phyloP scores from a whole-genome alignment of 768 basidiomycete species.

The Phanerochaete sordida region DNA sequence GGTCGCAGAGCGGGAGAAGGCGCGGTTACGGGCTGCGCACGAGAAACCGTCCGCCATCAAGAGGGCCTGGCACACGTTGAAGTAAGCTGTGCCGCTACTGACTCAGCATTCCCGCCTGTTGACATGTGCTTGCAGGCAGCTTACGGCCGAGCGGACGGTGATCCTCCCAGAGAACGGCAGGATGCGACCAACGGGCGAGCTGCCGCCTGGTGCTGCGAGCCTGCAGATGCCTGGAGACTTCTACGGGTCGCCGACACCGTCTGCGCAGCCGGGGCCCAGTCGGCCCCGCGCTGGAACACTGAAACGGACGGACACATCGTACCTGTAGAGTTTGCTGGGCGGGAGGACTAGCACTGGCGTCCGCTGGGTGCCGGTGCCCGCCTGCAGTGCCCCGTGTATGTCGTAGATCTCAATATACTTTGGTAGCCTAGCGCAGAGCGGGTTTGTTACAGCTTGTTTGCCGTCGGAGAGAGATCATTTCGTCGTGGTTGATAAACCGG shows the following conservation, averaged over 20 bases:
- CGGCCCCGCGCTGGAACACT: neutral
- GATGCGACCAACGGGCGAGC: neutral
- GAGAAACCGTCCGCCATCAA: neutral
- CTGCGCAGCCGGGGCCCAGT: neutral
- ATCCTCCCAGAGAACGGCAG: neutral
- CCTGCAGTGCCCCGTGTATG: neutral
- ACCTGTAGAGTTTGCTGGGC: neutral
- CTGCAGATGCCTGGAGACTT: neutral
- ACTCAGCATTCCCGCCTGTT: neutral
- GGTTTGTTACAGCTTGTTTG: neutral
- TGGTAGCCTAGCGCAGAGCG: neutral
- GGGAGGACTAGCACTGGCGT: neutral
- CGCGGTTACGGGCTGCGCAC: neutral
- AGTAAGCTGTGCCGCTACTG: neutral
- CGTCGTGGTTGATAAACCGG: slow-evolving; percentile 4
- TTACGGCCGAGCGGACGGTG: slow-evolving; percentile 3
- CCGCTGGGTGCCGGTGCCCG: neutral
- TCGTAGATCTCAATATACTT: neutral
- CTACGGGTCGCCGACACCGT: neutral
- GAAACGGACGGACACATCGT: neutral
- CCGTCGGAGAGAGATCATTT: neutral
- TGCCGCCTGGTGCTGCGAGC: neutral
- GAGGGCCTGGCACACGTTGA: neutral
- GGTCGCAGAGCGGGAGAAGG: neutral
- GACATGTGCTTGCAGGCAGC: neutral